Percentiles rank a stretch among this genome's conserved stretches.
Conservation (phyloP, 2,329 filamentous ascomycete genomes). For the Cladosporium sphaerospermum region DNA sequence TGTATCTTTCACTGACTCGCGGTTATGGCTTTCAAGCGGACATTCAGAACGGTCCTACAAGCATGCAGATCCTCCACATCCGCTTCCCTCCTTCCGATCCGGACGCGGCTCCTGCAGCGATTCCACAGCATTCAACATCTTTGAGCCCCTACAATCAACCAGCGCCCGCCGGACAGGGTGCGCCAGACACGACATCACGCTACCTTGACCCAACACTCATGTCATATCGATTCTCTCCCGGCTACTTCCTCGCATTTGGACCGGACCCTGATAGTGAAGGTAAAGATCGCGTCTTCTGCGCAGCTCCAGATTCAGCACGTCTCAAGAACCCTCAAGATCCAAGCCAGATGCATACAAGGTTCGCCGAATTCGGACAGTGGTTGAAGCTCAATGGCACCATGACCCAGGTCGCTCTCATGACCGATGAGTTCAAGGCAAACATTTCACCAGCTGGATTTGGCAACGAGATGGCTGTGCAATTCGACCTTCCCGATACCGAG, state of each 20-base stretch:
- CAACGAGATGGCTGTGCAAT: slow-evolving; percentile 95
- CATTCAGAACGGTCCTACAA: slow-evolving; percentile 67
- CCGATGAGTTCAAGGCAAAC: slow-evolving; percentile 64
- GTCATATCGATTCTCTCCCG: slow-evolving; percentile 63
- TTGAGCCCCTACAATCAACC: slow-evolving; percentile 18
- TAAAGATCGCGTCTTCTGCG: slow-evolving; percentile 66
- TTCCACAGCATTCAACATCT: slow-evolving; percentile 17
- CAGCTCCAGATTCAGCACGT: slow-evolving; percentile 81
- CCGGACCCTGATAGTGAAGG: slow-evolving; percentile 38
- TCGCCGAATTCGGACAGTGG: slow-evolving; percentile 75
- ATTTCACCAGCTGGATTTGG: slow-evolving; percentile 71
- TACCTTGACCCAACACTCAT: slow-evolving; percentile 32
- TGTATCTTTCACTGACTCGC: slow-evolving; percentile 86
- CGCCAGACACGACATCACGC: slow-evolving; percentile 30
- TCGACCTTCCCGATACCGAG: slow-evolving; percentile 73
- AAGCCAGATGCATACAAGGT: slow-evolving; percentile 52
- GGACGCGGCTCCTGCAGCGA: slow-evolving; percentile 14
- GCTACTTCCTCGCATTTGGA: slow-evolving; percentile 85
- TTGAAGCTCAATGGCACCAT: slow-evolving; percentile 51
- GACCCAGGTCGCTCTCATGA: slow-evolving; percentile 51
- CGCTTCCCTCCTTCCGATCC: slow-evolving; percentile 70
- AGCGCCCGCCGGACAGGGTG: slow-evolving; percentile 2
- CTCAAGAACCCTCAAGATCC: slow-evolving; percentile 47
- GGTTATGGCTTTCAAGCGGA: slow-evolving; percentile 57
- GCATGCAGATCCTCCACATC: slow-evolving; percentile 96